Base-by-base conservation (phyloP, 306 rosid genomes). In the Inga laurina region DNA sequence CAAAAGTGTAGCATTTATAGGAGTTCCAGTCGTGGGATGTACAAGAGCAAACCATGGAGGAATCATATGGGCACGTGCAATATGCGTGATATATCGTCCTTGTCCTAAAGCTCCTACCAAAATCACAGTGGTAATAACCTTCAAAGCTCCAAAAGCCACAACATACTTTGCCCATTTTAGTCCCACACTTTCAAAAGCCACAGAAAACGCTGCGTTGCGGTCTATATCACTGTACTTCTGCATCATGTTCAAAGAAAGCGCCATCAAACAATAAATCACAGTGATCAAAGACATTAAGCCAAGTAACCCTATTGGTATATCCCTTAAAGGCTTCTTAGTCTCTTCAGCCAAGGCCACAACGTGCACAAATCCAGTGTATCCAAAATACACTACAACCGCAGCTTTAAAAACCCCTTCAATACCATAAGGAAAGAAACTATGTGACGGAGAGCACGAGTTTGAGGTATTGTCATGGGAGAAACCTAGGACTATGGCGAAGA, bases 31-130 rank as follows among this genome's bases (percentile, higher is more conserved):
- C 81, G 91, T 90, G 14, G 95, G 92, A 45, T 92, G 97, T 2
- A 92, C 98, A 72, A 88, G 97, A 37, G 97, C 90, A 86, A 94
- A 91, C 93, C 91, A 92, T 35, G 95, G 98, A 2, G 97, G 94
- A 61, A 94, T 91, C 91, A 94, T 92, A 86, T 90, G 98, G 0
- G 91, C 88, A 48, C 95, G 89, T 27, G 98, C 97, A 18, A 92
- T 92, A 68, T 94, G 97, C 78, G 93, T 90, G 16, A 76, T 86
- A n/a, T 92, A 94, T 35, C 93, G 90, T 3, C 83, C 91, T 54
- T 91, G 92, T 59, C 90, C 90, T 9, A 92, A 56, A 13, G 92
- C 83, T 10, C 90, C 94, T 0, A 87, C 93, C 10, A 94, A 79
- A 76, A 94, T 92, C 30, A 94, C 93, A 54, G 93, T 90, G 39